Evolutionary conservation across 2,329 filamentous ascomycete genomes (phyloP), one percentile per base, ranked within the genome.

Genomic region (Hymenoscyphus linearis): DNA sequence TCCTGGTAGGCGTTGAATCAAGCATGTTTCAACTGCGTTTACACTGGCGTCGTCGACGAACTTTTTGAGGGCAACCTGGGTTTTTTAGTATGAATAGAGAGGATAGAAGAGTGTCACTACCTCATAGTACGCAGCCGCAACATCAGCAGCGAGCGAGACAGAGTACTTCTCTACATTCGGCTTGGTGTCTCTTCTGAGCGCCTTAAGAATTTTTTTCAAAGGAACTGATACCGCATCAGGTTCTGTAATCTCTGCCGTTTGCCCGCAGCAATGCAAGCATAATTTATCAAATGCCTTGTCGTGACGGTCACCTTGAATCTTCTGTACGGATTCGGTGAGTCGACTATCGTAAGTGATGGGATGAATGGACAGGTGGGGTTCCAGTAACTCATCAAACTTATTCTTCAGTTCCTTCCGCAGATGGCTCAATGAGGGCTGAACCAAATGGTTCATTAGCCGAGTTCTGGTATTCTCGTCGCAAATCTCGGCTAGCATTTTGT

Each of bases 1-100:
- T 44, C 2, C 7, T 12, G 61, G 55, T 25, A 63, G 37, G 14
- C 37, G 25, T 16, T 60, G 61, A n/a, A 63, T 55, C 12, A 60
- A 50, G 44, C 61, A 63, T 2, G 58, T 40, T 22, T 63, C 61
- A n/a, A 63, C 52, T 10, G 61, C 61, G 34, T 60, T 60, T 1
- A 62, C 54, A 16, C 60, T 60, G 18, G 60, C 47, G 54, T 62
- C 54, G 47, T 60, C 58, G 35, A 63, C 58, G 52, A 60, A 60
- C 22, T 58, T 60, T 31, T 63, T 63, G 40, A 63, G 58, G 7
- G 61, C 55, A 13, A 63, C 61, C 58, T 63, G 18, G 13, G 12
- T 1, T 31, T 22, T 25, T 35, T 14, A 52, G 55, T 18, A 50
- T 9, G 9, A 18, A 40, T 18, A n/a, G 2, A 16, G 37, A 40